Evolutionary conservation across 1,284 basidiomycete genomes (phyloP), one percentile per base, ranked within the genome.

Genomic region (Sporisorium graminicola): DNA sequence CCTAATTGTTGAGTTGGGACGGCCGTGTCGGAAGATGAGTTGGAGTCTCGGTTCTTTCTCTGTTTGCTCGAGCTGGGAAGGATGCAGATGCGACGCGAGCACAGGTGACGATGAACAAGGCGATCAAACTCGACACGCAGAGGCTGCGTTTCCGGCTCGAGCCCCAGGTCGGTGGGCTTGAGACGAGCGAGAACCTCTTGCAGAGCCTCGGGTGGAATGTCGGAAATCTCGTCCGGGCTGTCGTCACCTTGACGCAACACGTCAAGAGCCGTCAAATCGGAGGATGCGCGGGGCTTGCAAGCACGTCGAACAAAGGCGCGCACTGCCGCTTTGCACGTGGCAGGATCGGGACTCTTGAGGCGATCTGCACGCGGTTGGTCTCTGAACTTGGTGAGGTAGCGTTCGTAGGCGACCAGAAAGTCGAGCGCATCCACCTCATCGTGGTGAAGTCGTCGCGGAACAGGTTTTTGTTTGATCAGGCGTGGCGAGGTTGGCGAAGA

Each of bases 391-490:
- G 49, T 68, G 26, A 61, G 37, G 51, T 79, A 81, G 27, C 79
- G 70, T 49, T 79, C 74, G 58, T 71, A 77, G 24, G 72, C 73
- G 27, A 78, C 75, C 22, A 81, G 51, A 33, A 81, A 81, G 58
- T 81, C 70, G 50, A 81, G 65, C 2, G 77, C 77, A 49, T 79
- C 77, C 3, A 78, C 70, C 47, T 79, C 79, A 50, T 79, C 77
- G 42, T 65, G 68, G 53, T 61, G 62, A 1, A 65, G 35, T 16
- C 55, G 59, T 20, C 33, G 56, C 9, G 59, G 26, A 12, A 31
- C 18, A 18, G 29, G 20, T 46, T 54, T 64, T 9, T 60, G 31
- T 24, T 68, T 58, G 47, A 49, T 24, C 13, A 47, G 50, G 33
- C 47, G 37, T 13, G 58, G 22, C 14, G 57, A 59, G 3, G 54